phyloP scores from a whole-genome alignment of 768 basidiomycete species.

The Suillus occidentalis region DNA sequence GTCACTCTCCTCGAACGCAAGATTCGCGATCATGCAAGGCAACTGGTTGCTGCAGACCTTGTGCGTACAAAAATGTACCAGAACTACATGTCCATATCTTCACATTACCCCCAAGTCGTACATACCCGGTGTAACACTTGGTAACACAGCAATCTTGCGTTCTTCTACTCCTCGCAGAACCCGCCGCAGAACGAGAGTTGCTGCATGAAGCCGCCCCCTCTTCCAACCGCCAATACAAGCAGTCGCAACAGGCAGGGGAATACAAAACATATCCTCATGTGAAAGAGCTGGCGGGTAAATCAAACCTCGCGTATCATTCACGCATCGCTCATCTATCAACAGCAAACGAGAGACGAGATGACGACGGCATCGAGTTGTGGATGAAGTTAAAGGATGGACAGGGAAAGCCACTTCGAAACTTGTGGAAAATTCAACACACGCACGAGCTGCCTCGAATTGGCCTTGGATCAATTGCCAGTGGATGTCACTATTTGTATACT shows the following conservation, averaged over 20 bases:
- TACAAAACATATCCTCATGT: no score
- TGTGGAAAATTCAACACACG: slow-evolving; percentile 92
- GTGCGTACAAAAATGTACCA: slow-evolving; percentile 66
- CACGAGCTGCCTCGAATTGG: slow-evolving; percentile 68
- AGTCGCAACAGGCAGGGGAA: slow-evolving; percentile 47
- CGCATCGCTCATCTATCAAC: slow-evolving; percentile 35
- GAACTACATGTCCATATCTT: slow-evolving; percentile 47
- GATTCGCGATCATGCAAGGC: neutral
- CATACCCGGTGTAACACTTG: slow-evolving; percentile 69
- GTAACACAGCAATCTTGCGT: slow-evolving; percentile 67
- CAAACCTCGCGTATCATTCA: neutral
- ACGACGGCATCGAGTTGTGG: slow-evolving; percentile 45
- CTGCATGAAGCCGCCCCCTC: slow-evolving; percentile 69
- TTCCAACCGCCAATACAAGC: slow-evolving; percentile 59
- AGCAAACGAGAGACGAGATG: slow-evolving; percentile 51
- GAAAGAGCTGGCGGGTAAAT: slow-evolving; percentile 59
- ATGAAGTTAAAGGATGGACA: slow-evolving; percentile 49
- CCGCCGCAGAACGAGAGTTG: slow-evolving; percentile 84
- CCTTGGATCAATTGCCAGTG: slow-evolving; percentile 15
- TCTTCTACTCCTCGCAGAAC: slow-evolving; percentile 67
- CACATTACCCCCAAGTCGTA: slow-evolving; percentile 74
- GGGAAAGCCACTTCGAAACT: slow-evolving; percentile 72
- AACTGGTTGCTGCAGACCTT: slow-evolving; percentile 28
- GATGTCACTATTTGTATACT: slow-evolving; percentile 6
- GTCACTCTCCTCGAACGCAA: no score